Percentiles rank a stretch among this genome's conserved stretches.
These are phyloP conservation scores for Geranomyces variabilis DNA, from an alignment of 192 early-diverging fungal genomes.

Conservation along the genomic window DNA sequence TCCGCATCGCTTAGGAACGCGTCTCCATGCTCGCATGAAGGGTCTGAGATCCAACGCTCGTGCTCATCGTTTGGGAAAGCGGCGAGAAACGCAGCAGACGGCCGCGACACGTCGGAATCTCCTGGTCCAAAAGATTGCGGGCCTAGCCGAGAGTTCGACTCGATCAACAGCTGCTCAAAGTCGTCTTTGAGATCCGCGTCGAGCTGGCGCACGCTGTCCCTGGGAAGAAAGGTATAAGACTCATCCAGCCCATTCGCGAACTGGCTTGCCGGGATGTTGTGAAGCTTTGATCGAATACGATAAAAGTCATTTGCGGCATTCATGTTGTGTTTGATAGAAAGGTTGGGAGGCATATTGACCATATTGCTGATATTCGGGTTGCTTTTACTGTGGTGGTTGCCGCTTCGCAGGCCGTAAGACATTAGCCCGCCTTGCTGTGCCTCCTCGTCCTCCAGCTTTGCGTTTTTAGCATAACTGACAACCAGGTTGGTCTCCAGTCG, in stretches of 20 bases:
- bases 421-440: not conserved
- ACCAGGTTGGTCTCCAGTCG: constrained; percentile 41
- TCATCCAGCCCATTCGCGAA: constrained; percentile 9
- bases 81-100: not conserved
- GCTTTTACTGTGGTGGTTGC: not conserved
- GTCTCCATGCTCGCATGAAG: not conserved
- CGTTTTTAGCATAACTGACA: constrained; percentile 42
- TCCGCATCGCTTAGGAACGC: not conserved
- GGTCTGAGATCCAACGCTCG: not conserved
- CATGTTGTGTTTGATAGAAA: not conserved
- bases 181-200: constrained; percentile 32
- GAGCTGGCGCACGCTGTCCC: constrained; percentile 22
- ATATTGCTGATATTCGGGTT: constrained; percentile 2
- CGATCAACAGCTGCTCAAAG: constrained; percentile 21
- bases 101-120: not conserved
- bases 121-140: constrained; percentile 11
- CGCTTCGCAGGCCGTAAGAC: not conserved
- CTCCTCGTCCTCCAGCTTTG: constrained; percentile 26
- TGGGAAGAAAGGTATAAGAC: constrained; percentile 19
- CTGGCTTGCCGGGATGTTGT: not conserved
- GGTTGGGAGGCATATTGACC: not conserved
- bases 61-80: not conserved
- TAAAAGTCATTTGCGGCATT: not conserved
- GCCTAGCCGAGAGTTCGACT: constrained; percentile 24
- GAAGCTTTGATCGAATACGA: constrained; percentile 3